A percentile compares a stretch with the other conserved stretches of the same genome.
These are phyloP conservation scores for Samsoniella hepiali DNA, from an alignment of 2,329 filamentous ascomycete species.

Conservation along the genomic window DNA sequence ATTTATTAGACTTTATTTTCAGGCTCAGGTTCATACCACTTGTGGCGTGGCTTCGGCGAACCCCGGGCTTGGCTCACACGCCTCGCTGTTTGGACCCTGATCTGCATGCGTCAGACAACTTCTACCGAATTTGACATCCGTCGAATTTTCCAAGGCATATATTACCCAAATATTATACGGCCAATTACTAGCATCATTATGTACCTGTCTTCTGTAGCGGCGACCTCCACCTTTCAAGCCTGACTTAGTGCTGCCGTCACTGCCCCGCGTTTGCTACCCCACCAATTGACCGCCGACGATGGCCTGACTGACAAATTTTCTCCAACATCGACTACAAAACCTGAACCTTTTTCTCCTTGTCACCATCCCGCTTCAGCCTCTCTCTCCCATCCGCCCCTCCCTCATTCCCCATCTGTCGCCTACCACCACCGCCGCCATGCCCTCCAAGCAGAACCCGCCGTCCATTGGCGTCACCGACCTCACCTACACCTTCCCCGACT, in stretches of 20 bases:
- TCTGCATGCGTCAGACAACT: neutral
- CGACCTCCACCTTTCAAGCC: neutral
- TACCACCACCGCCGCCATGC: slow-evolving; percentile 25
- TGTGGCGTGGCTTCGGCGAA: no score
- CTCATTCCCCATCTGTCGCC: neutral
- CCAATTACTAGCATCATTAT: neutral
- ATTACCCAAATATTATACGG: no score
- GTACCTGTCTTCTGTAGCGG: neutral
- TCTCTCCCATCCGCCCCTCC: neutral
- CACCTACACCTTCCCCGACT: slow-evolving; percentile 86
- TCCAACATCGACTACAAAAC: neutral
- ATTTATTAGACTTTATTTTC: no score
- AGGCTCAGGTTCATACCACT: no score
- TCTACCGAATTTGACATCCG: neutral
- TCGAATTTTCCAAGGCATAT: neutral
- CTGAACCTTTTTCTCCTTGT: neutral
- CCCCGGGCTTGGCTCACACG: neutral
- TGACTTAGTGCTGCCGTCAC: neutral
- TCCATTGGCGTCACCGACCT: slow-evolving; percentile 72
- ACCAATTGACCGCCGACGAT: neutral
- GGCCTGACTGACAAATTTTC: slow-evolving; percentile 2
- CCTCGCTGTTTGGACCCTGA: neutral
- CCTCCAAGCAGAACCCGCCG: slow-evolving; percentile 39
- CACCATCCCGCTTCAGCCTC: neutral
- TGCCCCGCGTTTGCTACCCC: slow-evolving; percentile 7